A percentile compares a stretch with the other conserved stretches of the same genome.
phyloP scores from a whole-genome alignment of 257 asterid species.

The Plectranthus barbatus region DNA sequence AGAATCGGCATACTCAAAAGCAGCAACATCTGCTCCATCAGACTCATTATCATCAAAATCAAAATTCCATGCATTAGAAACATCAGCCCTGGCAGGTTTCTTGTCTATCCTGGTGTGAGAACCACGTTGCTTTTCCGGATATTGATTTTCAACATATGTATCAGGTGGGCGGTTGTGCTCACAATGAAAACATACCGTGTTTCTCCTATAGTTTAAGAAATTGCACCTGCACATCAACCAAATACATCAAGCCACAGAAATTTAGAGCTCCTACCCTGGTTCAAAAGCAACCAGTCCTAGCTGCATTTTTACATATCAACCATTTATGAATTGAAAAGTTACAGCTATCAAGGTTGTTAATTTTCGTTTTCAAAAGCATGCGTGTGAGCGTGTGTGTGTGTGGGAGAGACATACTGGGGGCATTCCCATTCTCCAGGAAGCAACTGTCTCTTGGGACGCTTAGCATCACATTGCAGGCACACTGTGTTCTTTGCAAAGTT shows the following conservation, averaged over 20 bases:
- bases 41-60: constrained; percentile 96
- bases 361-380: neutral
- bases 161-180: constrained; percentile 92
- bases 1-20: constrained; percentile 92
- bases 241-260: constrained; percentile 2
- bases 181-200: constrained; percentile 86
- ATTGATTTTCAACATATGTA: constrained; percentile 49
- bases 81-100: constrained; percentile 35
- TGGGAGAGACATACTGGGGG: constrained; percentile 54
- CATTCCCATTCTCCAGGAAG: constrained; percentile 99
- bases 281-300: neutral
- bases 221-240: constrained; percentile 66
- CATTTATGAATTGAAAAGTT: neutral
- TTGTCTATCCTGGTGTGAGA: constrained; percentile 39
- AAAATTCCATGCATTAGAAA: constrained; percentile 89
- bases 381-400: neutral
- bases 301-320: neutral
- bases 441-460: constrained; percentile 93
- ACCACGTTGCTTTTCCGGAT: constrained; percentile 40
- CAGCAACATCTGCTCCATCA: constrained; percentile 94
- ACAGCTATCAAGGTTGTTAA: neutral
- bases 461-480: constrained; percentile 93
- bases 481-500: constrained; percentile 88
- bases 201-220: constrained; percentile 92
- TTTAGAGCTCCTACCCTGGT: neutral